Evolutionary conservation across 2,329 filamentous ascomycete species (phyloP), one percentile per base, ranked within the genome.

Genomic region (Stachybotrys chlorohalonatus): DNA sequence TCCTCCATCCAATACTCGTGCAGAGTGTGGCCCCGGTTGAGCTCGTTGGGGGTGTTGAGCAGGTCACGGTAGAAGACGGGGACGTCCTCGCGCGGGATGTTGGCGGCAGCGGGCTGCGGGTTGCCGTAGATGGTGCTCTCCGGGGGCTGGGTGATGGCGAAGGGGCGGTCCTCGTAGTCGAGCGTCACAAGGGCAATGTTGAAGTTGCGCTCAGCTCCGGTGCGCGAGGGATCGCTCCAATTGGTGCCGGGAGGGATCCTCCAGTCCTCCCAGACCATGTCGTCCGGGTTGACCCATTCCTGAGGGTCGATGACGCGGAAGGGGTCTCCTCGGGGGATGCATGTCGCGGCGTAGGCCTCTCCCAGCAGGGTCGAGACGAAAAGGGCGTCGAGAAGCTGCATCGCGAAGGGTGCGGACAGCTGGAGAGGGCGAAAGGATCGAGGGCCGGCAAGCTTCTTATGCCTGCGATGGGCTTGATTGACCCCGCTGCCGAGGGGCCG

Each of bases 1-100:
- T 81, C 78, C 53, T 77, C 77, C 77, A 80, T 81, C 78, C 78
- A 81, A 60, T 81, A 81, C 63, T 81, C 77, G 56, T 81, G 78
- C 2, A 81, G 66, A 2, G 78, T 81, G 56, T 79, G 78, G 4
- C 72, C 72, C n/a, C 67, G 67, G 55, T 81, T 80, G 32, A 80
- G 62, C 5, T 76, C 74, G 46, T 66, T 71, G 0, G 77, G 77
- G 52, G 65, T 74, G 57, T 80, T 81, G 51, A 80, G 68, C 4
- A 80, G 65, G 56, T 80, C 75, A 32, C 70, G 71, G 60, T 80
- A 81, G 59, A 76, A 80, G 2, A 66, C 65, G 0, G 77, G 76
- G 1, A 81, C 77, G 45, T 76, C 70, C 11, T 73, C 69, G 36
- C 77, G 70, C 11, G 66, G 63, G 11, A 79, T 56, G 5, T 69